These are phyloP conservation scores for Leucosporidium yakuticum DNA, from an alignment of 768 basidiomycete genomes.

Conservation along the genomic window DNA sequence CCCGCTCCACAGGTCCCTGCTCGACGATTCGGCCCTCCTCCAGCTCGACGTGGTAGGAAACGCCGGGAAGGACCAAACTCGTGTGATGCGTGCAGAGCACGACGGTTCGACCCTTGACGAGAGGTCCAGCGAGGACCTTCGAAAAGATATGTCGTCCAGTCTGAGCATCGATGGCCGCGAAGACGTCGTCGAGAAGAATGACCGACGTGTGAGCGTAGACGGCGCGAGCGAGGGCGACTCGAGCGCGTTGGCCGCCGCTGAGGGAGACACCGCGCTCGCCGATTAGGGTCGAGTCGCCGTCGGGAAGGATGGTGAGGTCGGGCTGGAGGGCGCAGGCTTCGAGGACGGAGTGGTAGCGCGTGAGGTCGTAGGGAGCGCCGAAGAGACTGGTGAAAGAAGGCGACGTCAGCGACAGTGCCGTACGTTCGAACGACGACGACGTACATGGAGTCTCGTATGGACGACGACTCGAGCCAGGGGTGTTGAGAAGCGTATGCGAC, in stretches of 20 bases:
- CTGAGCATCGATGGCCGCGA: constrained; percentile 51
- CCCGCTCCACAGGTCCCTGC: background rate
- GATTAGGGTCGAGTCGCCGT: constrained; percentile 60
- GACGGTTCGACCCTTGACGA: constrained; percentile 68
- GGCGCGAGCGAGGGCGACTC: constrained; percentile 66
- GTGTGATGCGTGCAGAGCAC: constrained; percentile 91
- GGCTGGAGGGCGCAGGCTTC: constrained; percentile 65
- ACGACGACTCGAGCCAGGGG: constrained; percentile 26
- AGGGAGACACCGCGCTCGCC: constrained; percentile 33
- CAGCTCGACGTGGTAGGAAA: constrained; percentile 40
- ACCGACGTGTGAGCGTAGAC: constrained; percentile 73
- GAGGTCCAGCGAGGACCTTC: constrained; percentile 60
- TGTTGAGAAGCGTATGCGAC: constrained; percentile 28
- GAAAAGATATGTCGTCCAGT: constrained; percentile 55
- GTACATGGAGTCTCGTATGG: constrained; percentile 21
- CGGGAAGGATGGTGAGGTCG: constrained; percentile 66
- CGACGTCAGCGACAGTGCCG: background rate
- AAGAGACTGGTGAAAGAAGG: constrained; percentile 65
- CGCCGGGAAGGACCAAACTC: constrained; percentile 71
- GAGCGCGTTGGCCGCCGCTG: constrained; percentile 30
- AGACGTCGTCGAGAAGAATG: constrained; percentile 36
- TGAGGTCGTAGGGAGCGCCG: constrained; percentile 54
- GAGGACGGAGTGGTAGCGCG: constrained; percentile 60
- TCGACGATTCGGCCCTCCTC: constrained; percentile 10
- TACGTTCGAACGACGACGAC: background rate